Conservation (phyloP, 306 rosid species). For the Prosopis cineraria region DNA sequence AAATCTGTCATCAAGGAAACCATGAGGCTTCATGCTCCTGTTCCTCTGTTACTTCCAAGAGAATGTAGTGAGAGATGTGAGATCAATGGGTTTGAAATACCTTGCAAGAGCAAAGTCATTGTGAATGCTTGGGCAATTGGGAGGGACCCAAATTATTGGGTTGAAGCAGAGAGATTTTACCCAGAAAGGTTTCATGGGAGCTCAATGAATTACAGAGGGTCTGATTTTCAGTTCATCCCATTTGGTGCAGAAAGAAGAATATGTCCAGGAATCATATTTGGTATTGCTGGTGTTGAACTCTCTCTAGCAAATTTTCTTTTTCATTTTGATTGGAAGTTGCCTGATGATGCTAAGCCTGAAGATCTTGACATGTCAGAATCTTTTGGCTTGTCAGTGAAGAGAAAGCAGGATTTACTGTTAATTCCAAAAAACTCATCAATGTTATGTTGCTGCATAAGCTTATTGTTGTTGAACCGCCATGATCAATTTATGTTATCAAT, state of each 20-base stretch:
- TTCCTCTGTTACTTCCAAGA: conserved; percentile 46
- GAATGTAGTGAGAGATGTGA: conserved; percentile 38
- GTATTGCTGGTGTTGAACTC: conserved; percentile 29
- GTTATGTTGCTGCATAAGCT: not conserved
- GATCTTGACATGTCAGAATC: conserved; percentile 40
- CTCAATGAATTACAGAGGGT: conserved; percentile 31
- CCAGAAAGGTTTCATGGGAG: conserved; percentile 39
- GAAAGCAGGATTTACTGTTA: conserved; percentile 30
- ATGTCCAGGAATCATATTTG: conserved; percentile 22
- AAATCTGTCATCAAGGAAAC: conserved; percentile 39
- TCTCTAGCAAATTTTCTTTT: conserved; percentile 34
- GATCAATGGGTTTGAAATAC: conserved; percentile 38
- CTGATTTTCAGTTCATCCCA: conserved; percentile 38
- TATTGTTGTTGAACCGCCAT: not conserved
- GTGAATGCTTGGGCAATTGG: conserved; percentile 46
- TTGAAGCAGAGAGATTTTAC: conserved; percentile 30
- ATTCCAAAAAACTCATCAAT: conserved; percentile 18
- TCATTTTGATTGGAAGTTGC: conserved; percentile 47
- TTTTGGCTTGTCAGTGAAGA: conserved; percentile 11
- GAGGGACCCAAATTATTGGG: conserved; percentile 41
- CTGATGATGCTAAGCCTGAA: conserved; percentile 15
- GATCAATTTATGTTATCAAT: too few relatives aligned
- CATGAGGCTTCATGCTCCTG: conserved; percentile 37
- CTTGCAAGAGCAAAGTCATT: conserved; percentile 29
- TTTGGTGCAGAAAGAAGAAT: conserved; percentile 44